Conservation (phyloP, 305 asterid species). For the Fraxinus ornus region DNA sequence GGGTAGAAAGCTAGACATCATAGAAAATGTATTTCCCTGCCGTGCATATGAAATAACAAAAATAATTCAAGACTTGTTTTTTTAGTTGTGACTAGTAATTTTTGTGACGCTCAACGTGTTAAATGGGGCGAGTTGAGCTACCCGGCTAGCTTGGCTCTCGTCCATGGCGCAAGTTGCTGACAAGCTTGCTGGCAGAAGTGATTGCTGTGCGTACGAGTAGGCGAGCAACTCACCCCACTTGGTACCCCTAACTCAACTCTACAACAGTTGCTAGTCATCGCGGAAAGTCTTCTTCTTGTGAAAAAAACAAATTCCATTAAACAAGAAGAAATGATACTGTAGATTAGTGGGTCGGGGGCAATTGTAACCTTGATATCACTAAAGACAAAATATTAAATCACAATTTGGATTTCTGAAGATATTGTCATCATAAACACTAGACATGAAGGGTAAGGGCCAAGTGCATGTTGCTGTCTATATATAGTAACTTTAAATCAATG, state of each 20-base stretch:
- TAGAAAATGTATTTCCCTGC: background rate
- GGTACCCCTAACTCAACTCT: background rate
- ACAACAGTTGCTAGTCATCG: background rate
- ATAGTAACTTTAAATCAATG: slow-evolving; percentile 22
- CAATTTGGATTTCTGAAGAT: slow-evolving; percentile 40
- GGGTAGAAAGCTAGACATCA: background rate
- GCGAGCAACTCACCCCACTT: background rate
- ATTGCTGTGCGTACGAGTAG: background rate
- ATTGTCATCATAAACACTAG: slow-evolving; percentile 34
- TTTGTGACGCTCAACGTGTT: background rate
- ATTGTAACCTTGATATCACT: background rate
- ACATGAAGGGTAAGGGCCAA: slow-evolving; percentile 37
- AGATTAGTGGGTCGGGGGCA: background rate
- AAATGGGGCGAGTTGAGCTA: background rate
- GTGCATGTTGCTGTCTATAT: slow-evolving; percentile 33
- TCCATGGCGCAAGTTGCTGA: background rate
- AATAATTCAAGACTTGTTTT: background rate
- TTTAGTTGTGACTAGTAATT: background rate
- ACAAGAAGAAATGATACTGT: background rate
- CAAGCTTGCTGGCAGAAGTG: background rate
- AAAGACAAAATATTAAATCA: slow-evolving; percentile 11
- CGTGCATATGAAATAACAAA: background rate
- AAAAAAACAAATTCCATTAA: background rate
- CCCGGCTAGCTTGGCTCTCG: background rate
- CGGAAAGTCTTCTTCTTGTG: background rate